Conservation (phyloP, 192 early-diverging fungal species). For the Paraglomus brasilianum region DNA sequence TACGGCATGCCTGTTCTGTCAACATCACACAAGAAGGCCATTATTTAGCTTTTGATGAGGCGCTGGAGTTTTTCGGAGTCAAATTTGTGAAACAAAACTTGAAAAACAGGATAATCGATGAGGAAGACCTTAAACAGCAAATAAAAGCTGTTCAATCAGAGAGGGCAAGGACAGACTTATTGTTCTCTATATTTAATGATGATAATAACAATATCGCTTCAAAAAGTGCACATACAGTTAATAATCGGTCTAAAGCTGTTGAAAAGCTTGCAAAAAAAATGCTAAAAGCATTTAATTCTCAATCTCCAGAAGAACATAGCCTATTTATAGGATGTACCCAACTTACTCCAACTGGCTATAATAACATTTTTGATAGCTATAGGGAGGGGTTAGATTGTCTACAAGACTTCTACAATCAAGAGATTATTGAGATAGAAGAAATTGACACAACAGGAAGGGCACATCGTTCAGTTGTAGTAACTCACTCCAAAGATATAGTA, state of each 20-base stretch:
- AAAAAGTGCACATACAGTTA: background rate
- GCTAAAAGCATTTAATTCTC: background rate
- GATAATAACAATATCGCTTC: background rate
- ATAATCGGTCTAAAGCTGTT: background rate
- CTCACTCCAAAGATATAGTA: too few relatives aligned
- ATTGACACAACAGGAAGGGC: too few relatives aligned
- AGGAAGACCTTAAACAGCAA: conserved; percentile 2
- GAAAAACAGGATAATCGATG: background rate
- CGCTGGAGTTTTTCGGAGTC: conserved; percentile 1
- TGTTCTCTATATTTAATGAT: conserved; percentile 4
- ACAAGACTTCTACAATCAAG: too few relatives aligned
- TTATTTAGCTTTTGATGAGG: conserved; percentile 4
- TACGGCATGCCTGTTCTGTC: background rate
- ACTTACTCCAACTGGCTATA: too few relatives aligned
- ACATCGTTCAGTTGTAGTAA: too few relatives aligned
- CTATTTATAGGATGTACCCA: background rate
- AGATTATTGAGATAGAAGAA: too few relatives aligned
- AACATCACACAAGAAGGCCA: background rate
- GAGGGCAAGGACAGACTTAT: background rate
- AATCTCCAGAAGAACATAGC: background rate
- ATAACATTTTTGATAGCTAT: too few relatives aligned
- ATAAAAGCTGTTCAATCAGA: conserved; percentile 2
- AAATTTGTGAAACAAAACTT: conserved; percentile 11
- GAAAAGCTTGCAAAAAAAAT: background rate
- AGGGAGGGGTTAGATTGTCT: too few relatives aligned